Evolutionary conservation across 2,329 filamentous ascomycete genomes (phyloP).

Genomic region (Lachnellula occidentalis): DNA sequence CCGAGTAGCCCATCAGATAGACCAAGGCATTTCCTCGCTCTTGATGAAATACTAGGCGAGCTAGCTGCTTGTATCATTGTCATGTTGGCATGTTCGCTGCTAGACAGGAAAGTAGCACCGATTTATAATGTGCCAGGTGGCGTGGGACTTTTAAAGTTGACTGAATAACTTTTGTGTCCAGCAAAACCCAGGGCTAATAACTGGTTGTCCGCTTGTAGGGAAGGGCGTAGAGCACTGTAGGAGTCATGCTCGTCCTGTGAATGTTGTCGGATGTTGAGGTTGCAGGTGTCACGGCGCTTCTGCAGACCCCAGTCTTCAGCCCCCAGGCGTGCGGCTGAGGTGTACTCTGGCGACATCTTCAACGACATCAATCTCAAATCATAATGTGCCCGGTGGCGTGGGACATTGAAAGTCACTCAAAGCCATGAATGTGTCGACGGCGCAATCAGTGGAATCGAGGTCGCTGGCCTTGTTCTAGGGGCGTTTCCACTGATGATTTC

Average conservation of each 20-base stretch:
- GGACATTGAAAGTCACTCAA: neutral
- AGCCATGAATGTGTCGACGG: neutral
- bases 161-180: too few relatives aligned
- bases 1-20: neutral
- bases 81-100: neutral
- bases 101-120: neutral
- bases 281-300: neutral
- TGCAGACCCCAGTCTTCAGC: neutral
- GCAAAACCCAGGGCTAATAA: too few relatives aligned
- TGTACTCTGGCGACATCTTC: neutral
- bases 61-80: neutral
- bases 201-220: too few relatives aligned
- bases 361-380: neutral
- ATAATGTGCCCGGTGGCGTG: too few relatives aligned
- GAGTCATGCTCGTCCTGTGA: neutral
- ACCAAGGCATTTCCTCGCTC: constrained; percentile 3
- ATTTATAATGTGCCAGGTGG: too few relatives aligned
- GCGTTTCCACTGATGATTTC: constrained; percentile 16
- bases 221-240: too few relatives aligned
- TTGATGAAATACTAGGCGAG: constrained; percentile 1
- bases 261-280: neutral
- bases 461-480: constrained; percentile 15
- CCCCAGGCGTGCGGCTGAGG: neutral
- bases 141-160: too few relatives aligned
- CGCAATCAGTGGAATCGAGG: constrained; percentile 11